These are phyloP conservation scores for Immersiella caudata DNA, from an alignment of 495 filamentous ascomycete species.

Conservation along the genomic window DNA sequence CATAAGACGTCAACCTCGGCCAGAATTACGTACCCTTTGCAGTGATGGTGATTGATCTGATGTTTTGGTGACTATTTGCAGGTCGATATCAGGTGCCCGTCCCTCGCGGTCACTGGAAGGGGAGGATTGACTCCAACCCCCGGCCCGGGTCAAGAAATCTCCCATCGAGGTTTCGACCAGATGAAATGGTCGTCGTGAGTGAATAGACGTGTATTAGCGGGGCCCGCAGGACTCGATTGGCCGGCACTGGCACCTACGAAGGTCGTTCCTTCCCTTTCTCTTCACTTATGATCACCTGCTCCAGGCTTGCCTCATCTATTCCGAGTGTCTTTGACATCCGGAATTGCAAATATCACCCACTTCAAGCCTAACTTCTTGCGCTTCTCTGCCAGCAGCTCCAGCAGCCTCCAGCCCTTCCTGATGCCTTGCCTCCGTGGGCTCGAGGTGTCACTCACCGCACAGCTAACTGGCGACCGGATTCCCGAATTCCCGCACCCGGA, in stretches of 20 bases:
- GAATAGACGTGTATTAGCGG: neutral
- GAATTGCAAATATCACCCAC: neutral
- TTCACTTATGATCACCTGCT: neutral
- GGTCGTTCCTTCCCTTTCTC: neutral
- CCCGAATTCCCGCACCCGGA: constrained; percentile 58
- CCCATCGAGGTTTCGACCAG: neutral
- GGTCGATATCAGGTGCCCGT: neutral
- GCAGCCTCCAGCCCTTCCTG: neutral
- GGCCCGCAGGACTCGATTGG: neutral
- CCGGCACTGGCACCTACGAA: neutral
- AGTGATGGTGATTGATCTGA: neutral
- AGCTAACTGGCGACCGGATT: constrained; percentile 35
- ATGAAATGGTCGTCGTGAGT: neutral
- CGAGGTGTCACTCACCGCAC: constrained; percentile 42
- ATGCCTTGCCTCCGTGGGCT: constrained; percentile 50
- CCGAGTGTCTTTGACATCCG: neutral
- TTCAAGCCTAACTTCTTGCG: neutral
- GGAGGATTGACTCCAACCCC: neutral
- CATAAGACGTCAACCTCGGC: neutral
- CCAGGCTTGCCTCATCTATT: neutral
- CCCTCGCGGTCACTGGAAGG: neutral
- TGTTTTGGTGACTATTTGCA: neutral
- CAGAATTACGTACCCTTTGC: neutral
- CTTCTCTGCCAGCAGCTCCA: neutral
- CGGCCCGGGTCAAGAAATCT: neutral